Base-by-base conservation (phyloP, 2,329 filamentous ascomycete species). In the Tolypocladium sp. region DNA sequence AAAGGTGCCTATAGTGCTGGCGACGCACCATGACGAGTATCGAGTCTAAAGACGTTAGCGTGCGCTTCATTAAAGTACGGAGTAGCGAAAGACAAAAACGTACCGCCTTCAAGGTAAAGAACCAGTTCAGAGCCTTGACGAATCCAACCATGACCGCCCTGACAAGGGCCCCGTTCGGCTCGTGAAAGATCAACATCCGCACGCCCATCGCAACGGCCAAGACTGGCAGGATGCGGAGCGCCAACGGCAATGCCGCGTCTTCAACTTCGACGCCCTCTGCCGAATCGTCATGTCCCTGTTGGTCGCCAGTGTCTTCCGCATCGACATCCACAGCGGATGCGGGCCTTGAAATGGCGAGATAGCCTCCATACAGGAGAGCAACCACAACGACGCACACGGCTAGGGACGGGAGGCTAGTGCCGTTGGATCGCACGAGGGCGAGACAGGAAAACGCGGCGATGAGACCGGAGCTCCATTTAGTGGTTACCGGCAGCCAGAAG, bases 81-180 rank as follows among this genome's bases (percentile, higher is more conserved):
- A 27, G 44, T 3, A 30, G 27, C 15, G 6, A 5, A 20, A 6
- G 46, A 17, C 8, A 8, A 49, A 20, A 13, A 30, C 46, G 12
- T 49, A 77, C 73, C 9, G 67, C 62, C 51, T 68, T 66, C 3
- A 71, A 67, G 0, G 63, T 64, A 35, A 71, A 76, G 57, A 67
- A 73, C 74, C 75, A 78, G 2, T 68, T 64, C 0, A 65, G 59
- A 0, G 70, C 69, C 27, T 76, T 77, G 0, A 62, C 53, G 0
- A 68, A 27, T 0, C 69, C 73, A 2, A 73, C 44, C 0, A 62
- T 17, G 0, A 74, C 8, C 0, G 63, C 25, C 9, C 9, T 2
- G 10, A 15, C 10, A 22, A 44, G 2, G 25, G 22, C 3, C 10
- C 54, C 54, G 5, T 33, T 42, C 25, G 38, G 8, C 54, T 42